Evolutionary conservation across 2,329 filamentous ascomycete species (phyloP).

Genomic region (Beauveria australis): DNA sequence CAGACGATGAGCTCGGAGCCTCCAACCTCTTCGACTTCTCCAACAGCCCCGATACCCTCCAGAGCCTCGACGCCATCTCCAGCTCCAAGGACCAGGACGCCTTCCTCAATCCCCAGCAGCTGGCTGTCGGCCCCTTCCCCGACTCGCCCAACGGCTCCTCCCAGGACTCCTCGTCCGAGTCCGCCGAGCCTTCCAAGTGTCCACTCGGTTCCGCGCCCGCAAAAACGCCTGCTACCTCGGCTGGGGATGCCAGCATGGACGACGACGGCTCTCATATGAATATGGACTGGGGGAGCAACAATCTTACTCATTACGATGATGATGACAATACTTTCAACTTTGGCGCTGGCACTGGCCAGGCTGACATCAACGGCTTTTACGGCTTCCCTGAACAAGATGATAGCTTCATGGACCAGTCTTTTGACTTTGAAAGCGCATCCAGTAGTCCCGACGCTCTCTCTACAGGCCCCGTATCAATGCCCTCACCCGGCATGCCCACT

Average conservation of each 20-base stretch:
- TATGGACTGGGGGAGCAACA: conserved; percentile 35
- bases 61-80: conserved; percentile 24
- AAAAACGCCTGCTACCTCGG: conserved; percentile 31
- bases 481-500: conserved; percentile 35
- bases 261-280: conserved; percentile 31
- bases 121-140: conserved; percentile 31
- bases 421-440: conserved; percentile 51
- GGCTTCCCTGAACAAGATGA: conserved; percentile 28
- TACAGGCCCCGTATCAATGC: conserved; percentile 24
- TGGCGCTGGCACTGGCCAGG: conserved; percentile 20
- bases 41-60: conserved; percentile 29
- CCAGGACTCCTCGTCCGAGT: conserved; percentile 45
- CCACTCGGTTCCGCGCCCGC: conserved; percentile 38
- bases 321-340: conserved; percentile 31
- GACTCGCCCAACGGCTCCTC: conserved; percentile 35
- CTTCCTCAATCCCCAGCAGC: conserved; percentile 26
- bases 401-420: conserved; percentile 39
- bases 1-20: conserved; percentile 28
- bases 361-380: conserved; percentile 23
- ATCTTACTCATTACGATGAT: conserved; percentile 26
- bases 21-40: conserved; percentile 28
- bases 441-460: conserved; percentile 42
- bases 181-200: conserved; percentile 39
- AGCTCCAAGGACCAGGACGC: conserved; percentile 21
- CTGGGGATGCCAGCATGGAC: conserved; percentile 34